Conservation (phyloP, 805 yeast species). For the Hanseniaspora lachancei region DNA sequence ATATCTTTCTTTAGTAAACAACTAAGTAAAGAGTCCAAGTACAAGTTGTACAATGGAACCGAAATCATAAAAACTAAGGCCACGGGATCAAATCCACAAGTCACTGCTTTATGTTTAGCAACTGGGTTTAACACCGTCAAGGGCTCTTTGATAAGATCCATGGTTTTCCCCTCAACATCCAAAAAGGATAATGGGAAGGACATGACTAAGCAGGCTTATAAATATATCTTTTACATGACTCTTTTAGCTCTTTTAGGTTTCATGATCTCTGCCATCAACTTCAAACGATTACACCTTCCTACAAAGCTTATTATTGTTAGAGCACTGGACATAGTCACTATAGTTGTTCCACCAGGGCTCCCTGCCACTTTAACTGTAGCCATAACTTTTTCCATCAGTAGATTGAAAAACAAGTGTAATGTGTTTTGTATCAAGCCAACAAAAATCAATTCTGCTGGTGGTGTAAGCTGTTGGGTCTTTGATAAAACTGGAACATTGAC, state of each 20-base stretch:
- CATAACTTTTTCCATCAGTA: constrained; percentile 74
- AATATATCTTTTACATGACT: constrained; percentile 91
- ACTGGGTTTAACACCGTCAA: constrained; percentile 94
- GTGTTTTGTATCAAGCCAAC: constrained; percentile 91
- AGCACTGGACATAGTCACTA: constrained; percentile 86
- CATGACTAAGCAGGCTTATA: constrained; percentile 86
- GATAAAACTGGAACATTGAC: constrained; percentile 97
- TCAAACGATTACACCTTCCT: constrained; percentile 62
- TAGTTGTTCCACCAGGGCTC: constrained; percentile 96
- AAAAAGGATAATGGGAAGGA: constrained; percentile 38
- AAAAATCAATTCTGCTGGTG: constrained; percentile 91
- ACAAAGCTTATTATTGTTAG: constrained; percentile 61
- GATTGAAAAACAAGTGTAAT: constrained; percentile 46
- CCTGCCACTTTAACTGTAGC: constrained; percentile 97
- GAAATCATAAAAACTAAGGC: constrained; percentile 71
- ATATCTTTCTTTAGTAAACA: background rate
- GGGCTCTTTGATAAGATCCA: constrained; percentile 84
- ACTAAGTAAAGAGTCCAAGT: constrained; percentile 33
- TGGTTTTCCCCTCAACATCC: constrained; percentile 90
- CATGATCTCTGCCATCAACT: constrained; percentile 66
- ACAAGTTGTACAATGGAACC: constrained; percentile 79
- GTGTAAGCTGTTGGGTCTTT: constrained; percentile 76
- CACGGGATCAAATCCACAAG: constrained; percentile 38
- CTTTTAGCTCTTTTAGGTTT: constrained; percentile 75
- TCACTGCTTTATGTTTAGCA: constrained; percentile 72